These are phyloP conservation scores for Acer campestre DNA, from an alignment of 345 rosid genomes.

Conservation along the genomic window DNA sequence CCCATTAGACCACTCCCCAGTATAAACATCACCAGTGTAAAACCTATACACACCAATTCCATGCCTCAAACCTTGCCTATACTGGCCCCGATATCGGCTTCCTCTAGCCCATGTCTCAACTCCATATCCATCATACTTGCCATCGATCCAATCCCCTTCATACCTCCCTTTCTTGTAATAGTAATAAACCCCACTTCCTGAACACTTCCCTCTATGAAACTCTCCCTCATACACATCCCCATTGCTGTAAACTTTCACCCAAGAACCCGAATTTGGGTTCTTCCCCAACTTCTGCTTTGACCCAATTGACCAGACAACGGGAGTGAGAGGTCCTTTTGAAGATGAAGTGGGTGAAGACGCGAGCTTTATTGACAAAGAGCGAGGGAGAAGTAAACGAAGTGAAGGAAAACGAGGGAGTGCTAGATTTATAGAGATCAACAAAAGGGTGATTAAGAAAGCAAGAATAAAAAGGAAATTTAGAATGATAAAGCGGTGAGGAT, in stretches of 20 bases:
- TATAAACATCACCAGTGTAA: constrained; percentile 81
- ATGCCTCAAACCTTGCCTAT: constrained; percentile 83
- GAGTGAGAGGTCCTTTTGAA: constrained; percentile 35
- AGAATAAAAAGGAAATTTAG: constrained; percentile 39
- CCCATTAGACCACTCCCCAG: constrained; percentile 90
- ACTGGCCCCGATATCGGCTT: constrained; percentile 80
- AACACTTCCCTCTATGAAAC: constrained; percentile 72
- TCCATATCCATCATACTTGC: constrained; percentile 81
- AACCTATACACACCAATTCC: constrained; percentile 79
- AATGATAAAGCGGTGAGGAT: constrained; percentile 34
- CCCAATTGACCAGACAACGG: constrained; percentile 87
- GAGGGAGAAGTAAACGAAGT: constrained; percentile 57
- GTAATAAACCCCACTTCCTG: constrained; percentile 83
- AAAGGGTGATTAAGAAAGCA: constrained; percentile 41
- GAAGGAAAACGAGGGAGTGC: constrained; percentile 67
- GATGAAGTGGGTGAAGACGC: constrained; percentile 35
- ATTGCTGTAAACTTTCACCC: constrained; percentile 70
- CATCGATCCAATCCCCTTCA: constrained; percentile 89
- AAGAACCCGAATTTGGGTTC: constrained; percentile 58
- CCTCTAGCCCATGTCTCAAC: constrained; percentile 92
- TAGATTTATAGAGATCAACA: constrained; percentile 50
- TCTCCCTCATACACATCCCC: constrained; percentile 91
- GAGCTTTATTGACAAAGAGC: constrained; percentile 53
- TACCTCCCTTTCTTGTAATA: constrained; percentile 72
- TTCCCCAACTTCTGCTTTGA: constrained; percentile 59